Evolutionary conservation across 352 stramenopile species (phyloP).

Genomic region (Blastocystis sp.): DNA sequence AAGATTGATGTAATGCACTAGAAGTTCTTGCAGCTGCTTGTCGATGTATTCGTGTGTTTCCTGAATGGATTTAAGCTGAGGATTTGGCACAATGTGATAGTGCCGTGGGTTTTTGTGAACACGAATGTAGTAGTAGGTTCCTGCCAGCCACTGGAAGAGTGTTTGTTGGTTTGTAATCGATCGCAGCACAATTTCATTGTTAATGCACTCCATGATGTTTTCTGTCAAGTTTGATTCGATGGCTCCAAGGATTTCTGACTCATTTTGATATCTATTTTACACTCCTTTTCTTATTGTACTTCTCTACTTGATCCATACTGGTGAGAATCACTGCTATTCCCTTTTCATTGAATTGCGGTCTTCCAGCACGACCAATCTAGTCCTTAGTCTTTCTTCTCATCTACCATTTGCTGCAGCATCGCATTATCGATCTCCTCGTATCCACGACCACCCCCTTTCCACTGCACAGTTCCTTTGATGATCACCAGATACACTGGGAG

Average conservation of each 20-base stretch:
- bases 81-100: neutral
- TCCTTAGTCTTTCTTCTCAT: neutral
- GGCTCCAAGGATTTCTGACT: neutral
- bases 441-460: slow-evolving; percentile 80
- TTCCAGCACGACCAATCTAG: slow-evolving; percentile 77
- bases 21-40: neutral
- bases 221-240: slow-evolving; percentile 32
- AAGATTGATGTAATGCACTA: neutral
- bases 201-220: slow-evolving; percentile 23
- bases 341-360: slow-evolving; percentile 84
- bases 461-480: slow-evolving; percentile 95
- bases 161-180: neutral
- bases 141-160: slow-evolving; percentile 28
- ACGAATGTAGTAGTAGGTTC: slow-evolving; percentile 35
- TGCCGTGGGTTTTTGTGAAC: slow-evolving; percentile 24
- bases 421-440: slow-evolving; percentile 95
- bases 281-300: neutral
- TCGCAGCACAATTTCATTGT: slow-evolving; percentile 46
- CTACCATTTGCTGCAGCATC: slow-evolving; percentile 90
- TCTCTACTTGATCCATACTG: neutral
- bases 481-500: slow-evolving; percentile 84
- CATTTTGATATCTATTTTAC: neutral
- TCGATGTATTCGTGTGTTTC: neutral
- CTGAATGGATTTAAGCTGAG: neutral
- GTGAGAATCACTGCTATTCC: slow-evolving; percentile 66